Conservation (phyloP, 2,329 filamentous ascomycete genomes). For the Drechslerella coelobrocha region DNA sequence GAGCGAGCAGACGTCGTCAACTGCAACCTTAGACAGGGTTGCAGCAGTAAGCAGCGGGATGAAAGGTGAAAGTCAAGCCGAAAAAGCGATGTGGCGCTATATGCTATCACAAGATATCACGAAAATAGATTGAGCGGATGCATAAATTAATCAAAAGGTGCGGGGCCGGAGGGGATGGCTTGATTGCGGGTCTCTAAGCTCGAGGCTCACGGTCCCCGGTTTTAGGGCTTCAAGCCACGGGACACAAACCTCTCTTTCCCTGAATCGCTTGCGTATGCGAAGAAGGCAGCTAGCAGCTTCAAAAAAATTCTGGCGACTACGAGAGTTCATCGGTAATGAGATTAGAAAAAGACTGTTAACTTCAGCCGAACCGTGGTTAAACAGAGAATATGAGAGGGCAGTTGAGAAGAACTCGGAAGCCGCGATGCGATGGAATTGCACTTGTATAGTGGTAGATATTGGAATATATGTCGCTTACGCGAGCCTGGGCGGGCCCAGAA, state of each 20-base stretch:
- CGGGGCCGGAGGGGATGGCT: not conserved
- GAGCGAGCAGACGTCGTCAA: no score
- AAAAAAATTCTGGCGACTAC: not conserved
- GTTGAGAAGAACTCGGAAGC: no score
- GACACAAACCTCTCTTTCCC: no score
- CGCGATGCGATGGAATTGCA: no score
- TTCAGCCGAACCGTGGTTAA: not conserved
- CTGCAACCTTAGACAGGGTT: no score
- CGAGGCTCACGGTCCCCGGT: not conserved
- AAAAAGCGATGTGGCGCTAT: not conserved
- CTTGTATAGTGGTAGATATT: no score
- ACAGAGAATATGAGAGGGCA: not conserved
- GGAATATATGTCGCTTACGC: no score
- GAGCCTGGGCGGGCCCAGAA: constrained; percentile 28
- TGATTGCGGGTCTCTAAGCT: not conserved
- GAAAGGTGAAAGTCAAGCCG: not conserved
- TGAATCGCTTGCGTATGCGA: no score
- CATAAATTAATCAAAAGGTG: not conserved
- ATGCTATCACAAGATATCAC: not conserved
- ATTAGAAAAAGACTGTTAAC: not conserved
- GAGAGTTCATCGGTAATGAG: not conserved
- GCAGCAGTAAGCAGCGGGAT: not conserved
- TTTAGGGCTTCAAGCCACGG: no score
- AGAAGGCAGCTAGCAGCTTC: not conserved
- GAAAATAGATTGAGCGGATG: not conserved